Evolutionary conservation across 441 rosid genomes (phyloP).

Genomic region (Lepidium campestre): DNA sequence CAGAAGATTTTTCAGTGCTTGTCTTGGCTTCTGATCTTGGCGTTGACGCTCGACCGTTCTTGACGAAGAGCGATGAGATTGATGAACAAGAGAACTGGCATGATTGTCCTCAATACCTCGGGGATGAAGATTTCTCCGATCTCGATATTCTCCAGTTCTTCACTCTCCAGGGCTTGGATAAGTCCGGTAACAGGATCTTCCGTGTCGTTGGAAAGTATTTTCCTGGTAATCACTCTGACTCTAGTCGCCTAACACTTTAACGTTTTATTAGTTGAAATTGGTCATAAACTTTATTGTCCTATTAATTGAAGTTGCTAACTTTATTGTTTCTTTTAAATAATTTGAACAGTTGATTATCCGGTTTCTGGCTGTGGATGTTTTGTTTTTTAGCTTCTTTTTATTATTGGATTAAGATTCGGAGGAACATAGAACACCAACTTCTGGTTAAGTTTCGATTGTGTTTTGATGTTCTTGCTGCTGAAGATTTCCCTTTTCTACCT

Average conservation of each 20-base stretch:
- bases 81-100: slow-evolving; percentile 63
- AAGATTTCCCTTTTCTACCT: not conserved
- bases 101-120: slow-evolving; percentile 61
- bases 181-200: slow-evolving; percentile 50
- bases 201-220: slow-evolving; percentile 62
- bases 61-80: slow-evolving; percentile 28
- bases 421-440: not conserved
- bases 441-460: not conserved
- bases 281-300: not conserved
- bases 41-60: slow-evolving; percentile 67
- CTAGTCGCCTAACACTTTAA: not conserved
- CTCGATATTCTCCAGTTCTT: slow-evolving; percentile 70
- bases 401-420: not conserved
- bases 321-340: not conserved
- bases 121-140: slow-evolving; percentile 78
- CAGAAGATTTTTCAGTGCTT: slow-evolving; percentile 72
- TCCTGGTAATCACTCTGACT: slow-evolving; percentile 43
- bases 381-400: not conserved
- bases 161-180: slow-evolving; percentile 48
- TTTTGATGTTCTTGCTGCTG: not conserved
- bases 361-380: not conserved
- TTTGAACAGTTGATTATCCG: not conserved
- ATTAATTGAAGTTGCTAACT: not conserved
- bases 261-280: not conserved
- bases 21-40: slow-evolving; percentile 90